phyloP scores from a whole-genome alignment of 768 basidiomycete genomes.

The Tremella yokohamensis region DNA sequence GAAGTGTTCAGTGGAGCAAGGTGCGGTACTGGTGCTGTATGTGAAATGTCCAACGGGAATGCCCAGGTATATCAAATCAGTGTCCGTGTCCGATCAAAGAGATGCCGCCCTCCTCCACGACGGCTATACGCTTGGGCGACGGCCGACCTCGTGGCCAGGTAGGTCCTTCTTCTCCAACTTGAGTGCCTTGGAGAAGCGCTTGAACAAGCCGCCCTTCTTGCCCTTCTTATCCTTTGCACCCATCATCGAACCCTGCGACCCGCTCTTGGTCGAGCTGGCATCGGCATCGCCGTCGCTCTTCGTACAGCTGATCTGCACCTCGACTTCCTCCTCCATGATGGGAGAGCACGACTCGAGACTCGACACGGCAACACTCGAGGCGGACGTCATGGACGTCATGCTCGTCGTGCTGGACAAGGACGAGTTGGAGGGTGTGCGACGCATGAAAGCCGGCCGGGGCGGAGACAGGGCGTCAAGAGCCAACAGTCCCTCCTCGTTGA shows the following conservation, averaged over 20 bases:
- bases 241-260: not conserved
- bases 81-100: too few species aligned
- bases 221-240: slow-evolving; percentile 8
- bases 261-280: slow-evolving; percentile 16
- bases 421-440: slow-evolving; percentile 19
- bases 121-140: too few species aligned
- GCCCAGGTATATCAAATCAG: too few species aligned
- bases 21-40: too few species aligned
- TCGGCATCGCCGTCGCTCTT: slow-evolving; percentile 39
- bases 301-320: slow-evolving; percentile 26
- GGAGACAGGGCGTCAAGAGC: slow-evolving; percentile 28
- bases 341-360: slow-evolving; percentile 19
- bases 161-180: slow-evolving; percentile 33
- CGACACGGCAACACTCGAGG: slow-evolving; percentile 12
- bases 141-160: too few species aligned
- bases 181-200: slow-evolving; percentile 28
- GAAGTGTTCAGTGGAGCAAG: too few species aligned
- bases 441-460: slow-evolving; percentile 35
- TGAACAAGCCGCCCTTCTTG: slow-evolving; percentile 36
- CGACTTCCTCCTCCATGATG: slow-evolving; percentile 19
- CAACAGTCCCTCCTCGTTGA: slow-evolving; percentile 31
- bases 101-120: too few species aligned
- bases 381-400: slow-evolving; percentile 17
- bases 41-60: too few species aligned
- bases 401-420: slow-evolving; percentile 18